Evolutionary conservation across 2,329 filamentous ascomycete species (phyloP), one percentile per base, ranked within the genome.

Genomic region (Phaeophleospora eucalypticola): DNA sequence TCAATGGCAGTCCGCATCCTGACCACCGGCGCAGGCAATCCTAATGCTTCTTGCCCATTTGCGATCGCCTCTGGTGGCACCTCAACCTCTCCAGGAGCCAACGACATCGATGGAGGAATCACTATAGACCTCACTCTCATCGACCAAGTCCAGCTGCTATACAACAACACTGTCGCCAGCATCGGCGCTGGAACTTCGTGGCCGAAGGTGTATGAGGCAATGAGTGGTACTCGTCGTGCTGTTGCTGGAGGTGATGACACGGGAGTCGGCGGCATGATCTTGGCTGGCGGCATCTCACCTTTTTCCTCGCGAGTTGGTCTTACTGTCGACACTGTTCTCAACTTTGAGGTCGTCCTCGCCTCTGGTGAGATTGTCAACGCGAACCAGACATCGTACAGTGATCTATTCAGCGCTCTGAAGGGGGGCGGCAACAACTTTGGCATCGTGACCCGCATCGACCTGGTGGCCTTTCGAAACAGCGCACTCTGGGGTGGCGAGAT

Each of bases 201-300:
- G 71, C 60, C 64, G 10, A 59, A 71, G 16, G 68, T 76, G 1
- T 74, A 70, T 33, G 39, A 50, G 1, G 51, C 42, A 1, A 63
- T 76, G 0, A 71, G 74, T 18, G 44, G 41, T 8, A 45, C 32
- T 15, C 21, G 45, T 24, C 33, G 41, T 29, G 40, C 39, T 17
- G 24, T 44, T 10, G 36, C 48, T 20, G 41, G 42, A 6, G 47
- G 74, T 6, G 66, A 67, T 10, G 57, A 64, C 4, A 69, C 74
- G 8, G 73, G 73, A 9, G 70, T 77, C 1, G 64, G 67, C 3
- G 75, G 75, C 1, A 62, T 74, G 19, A 53, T 70, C 3, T 66
- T 76, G 0, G 73, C 73, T n/a, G 60, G 60, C 18, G 77, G 77
- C 4, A 70, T 76, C 19, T 74, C 71, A 0, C 78, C 68, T 61